phyloP scores from a whole-genome alignment of 257 asterid species.

The Fraxinus quadrangulata region DNA sequence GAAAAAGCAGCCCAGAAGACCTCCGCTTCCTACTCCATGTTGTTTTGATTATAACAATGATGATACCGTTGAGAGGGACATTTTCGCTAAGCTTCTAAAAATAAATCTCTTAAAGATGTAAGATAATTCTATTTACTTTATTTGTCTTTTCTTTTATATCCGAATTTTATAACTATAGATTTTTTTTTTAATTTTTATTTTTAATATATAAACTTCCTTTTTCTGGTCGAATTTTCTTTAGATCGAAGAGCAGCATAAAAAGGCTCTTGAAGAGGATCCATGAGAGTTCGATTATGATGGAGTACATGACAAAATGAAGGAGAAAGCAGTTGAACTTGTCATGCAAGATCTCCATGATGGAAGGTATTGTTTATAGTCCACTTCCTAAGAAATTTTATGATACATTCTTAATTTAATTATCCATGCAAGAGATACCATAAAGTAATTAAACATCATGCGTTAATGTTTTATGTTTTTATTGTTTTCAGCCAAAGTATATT shows the following conservation, averaged over 20 bases:
- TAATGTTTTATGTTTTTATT: conserved; percentile 8
- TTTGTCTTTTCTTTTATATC: not conserved
- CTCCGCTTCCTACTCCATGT: too few species aligned
- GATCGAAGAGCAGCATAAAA: conserved; percentile 91
- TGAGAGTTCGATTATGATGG: conserved; percentile 88
- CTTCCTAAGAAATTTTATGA: not conserved
- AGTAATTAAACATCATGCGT: conserved; percentile 4
- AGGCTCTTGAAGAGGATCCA: conserved; percentile 92
- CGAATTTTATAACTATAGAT: too few species aligned
- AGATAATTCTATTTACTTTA: not conserved
- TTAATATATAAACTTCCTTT: not conserved
- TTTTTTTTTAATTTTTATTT: too few species aligned
- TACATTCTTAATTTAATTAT: not conserved
- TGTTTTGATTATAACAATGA: conserved; percentile 43
- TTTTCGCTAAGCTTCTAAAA: conserved; percentile 82
- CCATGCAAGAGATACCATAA: conserved; percentile 5
- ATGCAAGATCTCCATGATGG: conserved; percentile 64
- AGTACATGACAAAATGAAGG: conserved; percentile 86
- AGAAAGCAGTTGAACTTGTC: conserved; percentile 64
- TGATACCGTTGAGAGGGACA: conserved; percentile 76
- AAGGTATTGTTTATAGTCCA: conserved; percentile 43
- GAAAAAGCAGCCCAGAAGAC: too few species aligned
- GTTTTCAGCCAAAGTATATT: conserved; percentile 76
- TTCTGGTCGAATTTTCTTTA: conserved; percentile 11
- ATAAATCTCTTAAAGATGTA: conserved; percentile 75